Conservation (phyloP, 352 stramenopile genomes). For the Phytophthora melonis region DNA sequence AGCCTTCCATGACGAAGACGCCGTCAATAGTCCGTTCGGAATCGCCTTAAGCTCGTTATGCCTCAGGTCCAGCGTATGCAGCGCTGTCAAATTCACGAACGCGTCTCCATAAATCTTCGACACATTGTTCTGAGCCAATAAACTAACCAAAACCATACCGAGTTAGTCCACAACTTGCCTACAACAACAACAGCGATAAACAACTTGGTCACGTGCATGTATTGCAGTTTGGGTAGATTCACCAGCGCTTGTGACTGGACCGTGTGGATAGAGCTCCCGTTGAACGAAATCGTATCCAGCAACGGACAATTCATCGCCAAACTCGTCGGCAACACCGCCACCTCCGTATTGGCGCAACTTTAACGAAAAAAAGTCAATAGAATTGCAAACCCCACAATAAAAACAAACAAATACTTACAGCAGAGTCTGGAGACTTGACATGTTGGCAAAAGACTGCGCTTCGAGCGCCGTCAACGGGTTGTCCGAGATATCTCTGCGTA, state of each 20-base stretch:
- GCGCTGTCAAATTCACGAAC: slow-evolving; percentile 54
- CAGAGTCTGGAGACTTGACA: slow-evolving; percentile 54
- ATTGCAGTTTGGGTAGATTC: slow-evolving; percentile 50
- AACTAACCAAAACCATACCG: slow-evolving; percentile 29
- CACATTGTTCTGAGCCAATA: slow-evolving; percentile 57
- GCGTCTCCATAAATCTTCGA: slow-evolving; percentile 48
- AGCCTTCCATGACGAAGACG: slow-evolving; percentile 59
- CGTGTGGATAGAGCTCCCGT: slow-evolving; percentile 53
- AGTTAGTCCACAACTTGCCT: not conserved
- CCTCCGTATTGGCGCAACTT: slow-evolving; percentile 53
- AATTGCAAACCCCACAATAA: not conserved
- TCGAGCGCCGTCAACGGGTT: slow-evolving; percentile 68
- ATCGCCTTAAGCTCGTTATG: slow-evolving; percentile 59
- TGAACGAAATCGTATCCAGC: slow-evolving; percentile 52
- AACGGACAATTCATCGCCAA: slow-evolving; percentile 52
- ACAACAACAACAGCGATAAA: not conserved
- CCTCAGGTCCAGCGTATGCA: slow-evolving; percentile 68
- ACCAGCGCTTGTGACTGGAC: slow-evolving; percentile 55
- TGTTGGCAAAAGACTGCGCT: slow-evolving; percentile 52
- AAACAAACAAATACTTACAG: slow-evolving; percentile 34
- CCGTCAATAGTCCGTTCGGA: slow-evolving; percentile 47
- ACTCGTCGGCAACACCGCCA: slow-evolving; percentile 41
- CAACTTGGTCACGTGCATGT: slow-evolving; percentile 39
- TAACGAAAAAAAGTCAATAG: slow-evolving; percentile 8
- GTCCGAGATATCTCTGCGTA: slow-evolving; percentile 56